Percentiles rank a stretch among this genome's conserved stretches.
Evolutionary conservation across 768 basidiomycete species (phyloP).

Genomic region (Daedaleopsis sinensis): DNA sequence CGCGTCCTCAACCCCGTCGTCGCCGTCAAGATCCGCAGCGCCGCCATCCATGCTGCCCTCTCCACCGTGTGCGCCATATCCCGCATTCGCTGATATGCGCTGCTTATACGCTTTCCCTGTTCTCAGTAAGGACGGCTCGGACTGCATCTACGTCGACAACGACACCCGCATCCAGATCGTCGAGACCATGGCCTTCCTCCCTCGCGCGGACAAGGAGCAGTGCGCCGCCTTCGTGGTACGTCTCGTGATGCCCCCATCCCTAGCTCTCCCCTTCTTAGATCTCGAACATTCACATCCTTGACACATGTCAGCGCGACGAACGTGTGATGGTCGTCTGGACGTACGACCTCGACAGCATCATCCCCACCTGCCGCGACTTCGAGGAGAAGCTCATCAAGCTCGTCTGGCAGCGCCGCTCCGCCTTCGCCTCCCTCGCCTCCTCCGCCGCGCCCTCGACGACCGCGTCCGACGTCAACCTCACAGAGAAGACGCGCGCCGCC

Average conservation of each 20-base stretch:
- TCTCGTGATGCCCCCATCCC: constrained; percentile 11
- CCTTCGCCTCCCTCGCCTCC: constrained; percentile 38
- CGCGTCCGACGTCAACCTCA: constrained; percentile 54
- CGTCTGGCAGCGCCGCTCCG: constrained; percentile 63
- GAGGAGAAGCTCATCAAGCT: constrained; percentile 79
- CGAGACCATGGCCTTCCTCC: constrained; percentile 66
- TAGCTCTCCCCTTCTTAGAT: background rate
- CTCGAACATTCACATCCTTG: background rate
- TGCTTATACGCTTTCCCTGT: constrained; percentile 1
- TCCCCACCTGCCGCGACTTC: constrained; percentile 73
- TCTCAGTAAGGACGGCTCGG: constrained; percentile 59
- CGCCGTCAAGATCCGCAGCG: constrained; percentile 79
- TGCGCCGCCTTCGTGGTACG: constrained; percentile 85
- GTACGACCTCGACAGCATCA: constrained; percentile 78
- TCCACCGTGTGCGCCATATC: constrained; percentile 57
- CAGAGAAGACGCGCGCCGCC: constrained; percentile 44
- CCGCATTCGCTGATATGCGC: background rate
- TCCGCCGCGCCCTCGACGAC: constrained; percentile 47
- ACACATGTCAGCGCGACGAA: constrained; percentile 66
- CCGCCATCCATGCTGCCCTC: constrained; percentile 80
- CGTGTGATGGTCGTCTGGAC: constrained; percentile 85
- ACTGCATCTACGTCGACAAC: constrained; percentile 68
- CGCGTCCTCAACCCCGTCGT: constrained; percentile 79
- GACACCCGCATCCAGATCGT: constrained; percentile 89
- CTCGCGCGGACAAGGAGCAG: constrained; percentile 87